Conservation (phyloP, 2,329 filamentous ascomycete genomes). For the Talaromyces sp. region DNA sequence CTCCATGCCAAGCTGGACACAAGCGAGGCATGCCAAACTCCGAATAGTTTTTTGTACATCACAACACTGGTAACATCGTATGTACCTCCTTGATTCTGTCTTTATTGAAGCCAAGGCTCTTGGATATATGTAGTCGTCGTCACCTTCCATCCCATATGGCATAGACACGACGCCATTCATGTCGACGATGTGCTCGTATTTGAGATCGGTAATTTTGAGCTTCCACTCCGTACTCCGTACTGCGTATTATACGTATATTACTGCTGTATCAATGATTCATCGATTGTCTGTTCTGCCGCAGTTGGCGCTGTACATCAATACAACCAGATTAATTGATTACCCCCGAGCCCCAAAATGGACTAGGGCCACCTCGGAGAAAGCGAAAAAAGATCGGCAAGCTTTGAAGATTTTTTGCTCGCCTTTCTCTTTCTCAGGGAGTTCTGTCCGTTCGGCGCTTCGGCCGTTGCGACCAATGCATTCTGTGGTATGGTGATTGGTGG, state of each 20-base stretch:
- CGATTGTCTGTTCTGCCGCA: neutral
- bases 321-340: neutral
- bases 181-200: neutral
- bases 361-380: constrained; percentile 1
- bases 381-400: constrained; percentile 8
- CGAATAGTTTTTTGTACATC: neutral
- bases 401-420: constrained; percentile 1
- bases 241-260: neutral
- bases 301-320: constrained; percentile 1
- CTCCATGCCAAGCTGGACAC: neutral
- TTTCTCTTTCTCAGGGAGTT: too few relatives aligned
- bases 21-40: neutral
- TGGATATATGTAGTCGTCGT: neutral
- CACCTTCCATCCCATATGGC: neutral
- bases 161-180: neutral
- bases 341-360: neutral
- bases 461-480: neutral
- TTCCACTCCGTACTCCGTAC: neutral
- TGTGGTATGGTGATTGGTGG: neutral
- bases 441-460: neutral
- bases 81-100: neutral
- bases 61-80: neutral
- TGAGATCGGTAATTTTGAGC: neutral
- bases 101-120: neutral
- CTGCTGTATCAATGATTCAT: neutral